Percentiles rank a stretch among this genome's conserved stretches.
Evolutionary conservation across 306 rosid genomes (phyloP).

Genomic region (Ormosia semicastrata): DNA sequence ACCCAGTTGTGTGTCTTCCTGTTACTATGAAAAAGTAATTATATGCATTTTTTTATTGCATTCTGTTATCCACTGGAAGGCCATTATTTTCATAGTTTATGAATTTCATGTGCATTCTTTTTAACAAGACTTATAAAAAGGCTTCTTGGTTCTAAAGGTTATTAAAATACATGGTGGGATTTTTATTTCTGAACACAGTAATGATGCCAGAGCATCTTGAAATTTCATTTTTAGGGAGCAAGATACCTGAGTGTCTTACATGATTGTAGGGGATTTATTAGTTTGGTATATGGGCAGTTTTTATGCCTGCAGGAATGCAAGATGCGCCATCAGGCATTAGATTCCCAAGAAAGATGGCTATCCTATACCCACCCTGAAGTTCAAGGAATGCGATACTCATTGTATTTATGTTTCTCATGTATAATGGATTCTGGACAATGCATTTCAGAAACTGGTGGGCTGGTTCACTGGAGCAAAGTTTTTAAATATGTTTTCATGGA

Average conservation of each 20-base stretch:
- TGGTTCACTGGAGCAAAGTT: not conserved
- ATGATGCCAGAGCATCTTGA: not conserved
- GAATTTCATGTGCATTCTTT: conserved; percentile 3
- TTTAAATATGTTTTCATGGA: not conserved
- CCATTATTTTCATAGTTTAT: not conserved
- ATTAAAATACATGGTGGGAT: conserved; percentile 5
- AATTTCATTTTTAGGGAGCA: not conserved
- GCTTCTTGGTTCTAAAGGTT: conserved; percentile 1
- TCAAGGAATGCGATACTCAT: not conserved
- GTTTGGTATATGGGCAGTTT: not conserved
- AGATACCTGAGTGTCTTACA: not conserved
- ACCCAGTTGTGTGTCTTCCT: not conserved
- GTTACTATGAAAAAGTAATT: not conserved
- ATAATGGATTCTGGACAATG: not conserved
- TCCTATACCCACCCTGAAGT: not conserved
- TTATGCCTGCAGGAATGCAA: not conserved
- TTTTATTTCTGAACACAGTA: not conserved
- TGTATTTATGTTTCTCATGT: conserved; percentile 3
- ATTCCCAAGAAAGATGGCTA: not conserved
- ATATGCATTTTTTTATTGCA: not conserved
- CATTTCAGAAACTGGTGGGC: not conserved
- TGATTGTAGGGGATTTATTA: not conserved
- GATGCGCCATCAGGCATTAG: not conserved
- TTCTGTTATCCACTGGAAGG: not conserved
- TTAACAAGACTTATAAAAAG: not conserved